These are phyloP conservation scores for Cymbidium sinense DNA, from an alignment of 106 monocot species.

Conservation along the genomic window DNA sequence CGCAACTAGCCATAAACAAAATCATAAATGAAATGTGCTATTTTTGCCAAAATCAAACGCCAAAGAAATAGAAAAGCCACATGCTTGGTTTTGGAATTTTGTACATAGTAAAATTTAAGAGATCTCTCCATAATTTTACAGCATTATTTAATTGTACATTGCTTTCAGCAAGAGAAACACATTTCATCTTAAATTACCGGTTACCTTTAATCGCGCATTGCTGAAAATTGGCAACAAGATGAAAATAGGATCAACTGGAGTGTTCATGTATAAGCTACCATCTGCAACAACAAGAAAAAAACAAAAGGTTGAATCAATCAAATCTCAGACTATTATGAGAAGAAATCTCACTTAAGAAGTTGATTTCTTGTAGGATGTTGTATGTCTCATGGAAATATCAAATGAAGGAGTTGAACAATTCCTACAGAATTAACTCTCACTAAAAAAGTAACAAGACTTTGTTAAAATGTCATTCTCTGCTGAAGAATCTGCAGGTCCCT, in stretches of 20 bases:
- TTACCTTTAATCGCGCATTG: constrained; percentile 77
- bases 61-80: too few species aligned
- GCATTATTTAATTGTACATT: too few species aligned
- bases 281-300: constrained; percentile 41
- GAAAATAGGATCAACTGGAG: constrained; percentile 79
- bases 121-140: too few species aligned
- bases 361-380: not conserved
- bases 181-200: not conserved
- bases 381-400: not conserved
- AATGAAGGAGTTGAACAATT: not conserved
- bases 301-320: not conserved
- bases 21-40: not conserved
- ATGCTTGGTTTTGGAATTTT: too few species aligned
- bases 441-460: not conserved
- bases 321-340: not conserved
- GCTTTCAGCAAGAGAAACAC: not conserved
- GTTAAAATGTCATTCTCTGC: not conserved
- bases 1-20: not conserved
- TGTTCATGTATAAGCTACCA: constrained; percentile 75
- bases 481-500: not conserved
- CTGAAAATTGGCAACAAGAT: constrained; percentile 79
- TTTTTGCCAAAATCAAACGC: too few species aligned
- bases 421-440: not conserved
- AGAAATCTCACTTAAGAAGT: not conserved
- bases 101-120: too few species aligned